Evolutionary conservation across 345 rosid genomes (phyloP), one percentile per base, ranked within the genome.

Genomic region (Eucalyptus camaldulensis): DNA sequence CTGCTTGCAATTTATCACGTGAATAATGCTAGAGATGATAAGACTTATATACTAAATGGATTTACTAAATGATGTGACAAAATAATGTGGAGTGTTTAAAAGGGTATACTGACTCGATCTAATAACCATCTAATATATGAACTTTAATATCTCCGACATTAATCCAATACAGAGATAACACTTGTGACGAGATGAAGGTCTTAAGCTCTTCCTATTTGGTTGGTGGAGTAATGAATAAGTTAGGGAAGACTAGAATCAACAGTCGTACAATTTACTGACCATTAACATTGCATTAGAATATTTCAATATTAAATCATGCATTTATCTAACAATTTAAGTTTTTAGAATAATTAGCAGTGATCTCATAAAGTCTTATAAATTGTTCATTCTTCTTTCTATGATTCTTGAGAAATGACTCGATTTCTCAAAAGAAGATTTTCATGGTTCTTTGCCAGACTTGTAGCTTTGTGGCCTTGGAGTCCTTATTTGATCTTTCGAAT

Each of bases 281-380:
- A 25, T 58, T 58, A 58, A 0, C 29, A 58, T 58, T 54, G 58
- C 8, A 54, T 54, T 54, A 54, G 10, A 54, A 54, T 54, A 54
- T 54, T 1, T 54, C 4, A 54, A 17, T 54, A 19, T 0, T 54
- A 54, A 54, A 8, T 54, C 10, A 21, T 54, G 1, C 24, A 54
- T 54, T 54, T 8, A 54, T 54, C 10, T 54, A 54, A 54, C 2
- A 54, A 21, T 54, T 54, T 54, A 8, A 54, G 10, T 54, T 54
- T 19, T 54, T 54, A 21, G 10, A 54, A 54, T 0, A 54, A 0
- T 54, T 54, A 21, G 0, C 2, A 54, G 0, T 1, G 5, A 21
- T 54, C 0, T 1, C 2, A 4, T 53, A 3, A 53, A 53, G 0
- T 53, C 25, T 53, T 2, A 21, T 24, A 54, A 15, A 50, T 6